phyloP scores from a whole-genome alignment of 2,329 filamentous ascomycete species.

The Paraphaeosphaeria minitans region DNA sequence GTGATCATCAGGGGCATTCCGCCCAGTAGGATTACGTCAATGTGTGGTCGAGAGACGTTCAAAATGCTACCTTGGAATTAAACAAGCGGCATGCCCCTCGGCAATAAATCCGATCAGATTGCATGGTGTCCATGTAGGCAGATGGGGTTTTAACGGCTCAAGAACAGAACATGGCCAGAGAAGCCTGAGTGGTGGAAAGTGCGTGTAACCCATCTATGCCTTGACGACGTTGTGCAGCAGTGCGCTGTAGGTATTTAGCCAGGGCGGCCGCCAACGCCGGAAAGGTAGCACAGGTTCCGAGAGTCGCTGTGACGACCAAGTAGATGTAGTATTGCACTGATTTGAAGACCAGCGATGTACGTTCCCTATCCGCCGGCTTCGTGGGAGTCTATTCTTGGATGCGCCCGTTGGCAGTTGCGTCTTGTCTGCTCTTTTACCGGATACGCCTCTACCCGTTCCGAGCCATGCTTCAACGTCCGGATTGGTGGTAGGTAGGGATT shows the following conservation, averaged over 20 bases:
- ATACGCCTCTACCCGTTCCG: background rate
- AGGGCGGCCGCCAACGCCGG: background rate
- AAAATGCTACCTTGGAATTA: no score
- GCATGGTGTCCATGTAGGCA: no score
- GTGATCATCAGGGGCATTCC: no score
- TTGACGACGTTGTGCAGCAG: background rate
- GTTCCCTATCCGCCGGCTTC: background rate
- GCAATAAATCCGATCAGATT: no score
- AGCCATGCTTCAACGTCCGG: background rate
- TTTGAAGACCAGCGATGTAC: background rate
- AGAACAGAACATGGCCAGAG: no score
- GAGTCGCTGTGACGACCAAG: background rate
- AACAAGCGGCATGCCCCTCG: no score
- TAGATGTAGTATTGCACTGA: background rate
- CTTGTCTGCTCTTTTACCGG: background rate
- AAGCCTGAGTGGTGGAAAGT: background rate
- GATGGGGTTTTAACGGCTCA: no score
- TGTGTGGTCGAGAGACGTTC: no score
- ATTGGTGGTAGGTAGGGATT: no score
- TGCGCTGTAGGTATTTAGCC: conserved; percentile 1
- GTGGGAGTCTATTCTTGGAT: background rate
- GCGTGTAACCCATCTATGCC: background rate
- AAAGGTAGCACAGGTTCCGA: background rate
- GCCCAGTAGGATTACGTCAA: no score
- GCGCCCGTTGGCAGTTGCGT: background rate